Conservation (phyloP, 2,329 filamentous ascomycete genomes). For the Nannizzia gypsea region DNA sequence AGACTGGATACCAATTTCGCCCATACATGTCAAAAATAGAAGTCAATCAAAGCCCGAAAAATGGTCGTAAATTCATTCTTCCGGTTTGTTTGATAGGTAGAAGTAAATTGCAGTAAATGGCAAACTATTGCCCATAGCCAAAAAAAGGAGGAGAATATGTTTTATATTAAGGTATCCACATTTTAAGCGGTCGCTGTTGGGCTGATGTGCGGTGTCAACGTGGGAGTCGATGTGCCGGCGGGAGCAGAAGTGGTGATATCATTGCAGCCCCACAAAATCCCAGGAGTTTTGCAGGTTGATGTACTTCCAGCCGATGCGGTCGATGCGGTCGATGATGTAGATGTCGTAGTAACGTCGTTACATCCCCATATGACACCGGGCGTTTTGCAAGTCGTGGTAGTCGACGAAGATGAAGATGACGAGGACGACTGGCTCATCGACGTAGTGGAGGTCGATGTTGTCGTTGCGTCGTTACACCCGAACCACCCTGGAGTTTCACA, state of each 20-base stretch:
- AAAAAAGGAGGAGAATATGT: neutral
- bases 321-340: constrained; percentile 12
- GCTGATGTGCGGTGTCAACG: neutral
- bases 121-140: neutral
- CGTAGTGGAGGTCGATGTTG: constrained; percentile 14
- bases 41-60: neutral
- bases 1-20: neutral
- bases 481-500: constrained; percentile 30
- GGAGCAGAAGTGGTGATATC: constrained; percentile 25
- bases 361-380: constrained; percentile 50
- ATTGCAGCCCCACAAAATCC: constrained; percentile 47
- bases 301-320: neutral
- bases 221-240: constrained; percentile 25
- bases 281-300: constrained; percentile 39
- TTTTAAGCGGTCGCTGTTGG: neutral
- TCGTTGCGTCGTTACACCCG: constrained; percentile 28
- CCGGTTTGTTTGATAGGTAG: neutral
- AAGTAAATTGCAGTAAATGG: neutral
- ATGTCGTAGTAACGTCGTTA: constrained; percentile 29
- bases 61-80: neutral
- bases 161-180: neutral
- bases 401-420: constrained; percentile 10
- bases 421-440: constrained; percentile 14
- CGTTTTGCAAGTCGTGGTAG: constrained; percentile 33
- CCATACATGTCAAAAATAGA: neutral